Percentiles rank a stretch among this genome's conserved stretches.
These are phyloP conservation scores for Simplicillium aogashimaense DNA, from an alignment of 2,329 filamentous ascomycete genomes.

Conservation along the genomic window DNA sequence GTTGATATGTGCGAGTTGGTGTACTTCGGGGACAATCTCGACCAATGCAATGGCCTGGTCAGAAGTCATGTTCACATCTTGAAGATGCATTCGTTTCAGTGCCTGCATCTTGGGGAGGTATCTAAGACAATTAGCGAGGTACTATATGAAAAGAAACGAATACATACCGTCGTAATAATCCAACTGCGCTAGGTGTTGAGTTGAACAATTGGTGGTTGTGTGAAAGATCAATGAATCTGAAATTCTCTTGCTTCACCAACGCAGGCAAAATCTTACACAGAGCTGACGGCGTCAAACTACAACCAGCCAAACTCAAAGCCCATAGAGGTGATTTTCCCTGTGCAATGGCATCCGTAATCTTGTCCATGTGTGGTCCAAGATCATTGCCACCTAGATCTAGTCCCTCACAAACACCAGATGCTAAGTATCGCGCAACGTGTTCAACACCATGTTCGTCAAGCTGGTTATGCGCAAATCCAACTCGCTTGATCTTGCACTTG, in stretches of 20 bases:
- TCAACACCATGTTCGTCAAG: conserved; percentile 64
- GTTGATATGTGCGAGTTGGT: conserved; percentile 73
- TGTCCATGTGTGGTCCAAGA: conserved; percentile 42
- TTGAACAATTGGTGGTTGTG: conserved; percentile 79
- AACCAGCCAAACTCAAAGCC: conserved; percentile 79
- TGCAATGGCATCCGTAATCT: conserved; percentile 40
- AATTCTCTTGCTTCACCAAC: conserved; percentile 57
- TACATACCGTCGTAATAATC: conserved; percentile 61
- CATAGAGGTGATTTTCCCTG: conserved; percentile 50
- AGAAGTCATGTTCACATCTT: conserved; percentile 72
- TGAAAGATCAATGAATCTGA: conserved; percentile 86
- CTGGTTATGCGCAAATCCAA: conserved; percentile 76
- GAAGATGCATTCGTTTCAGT: conserved; percentile 77
- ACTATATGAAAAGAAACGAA: not conserved
- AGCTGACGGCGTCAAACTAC: conserved; percentile 64
- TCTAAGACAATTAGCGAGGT: conserved; percentile 22
- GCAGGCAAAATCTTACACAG: conserved; percentile 68
- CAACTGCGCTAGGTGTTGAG: conserved; percentile 61
- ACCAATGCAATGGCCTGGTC: conserved; percentile 87
- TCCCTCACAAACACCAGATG: conserved; percentile 70
- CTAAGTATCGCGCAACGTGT: conserved; percentile 68
- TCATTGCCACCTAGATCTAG: conserved; percentile 86
- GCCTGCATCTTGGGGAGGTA: conserved; percentile 69
- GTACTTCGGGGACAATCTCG: conserved; percentile 80
- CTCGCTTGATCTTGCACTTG: conserved; percentile 63